Evolutionary conservation across 1,139 yeast genomes (phyloP).

Genomic region (Lodderomyces pseudojiufengensis): DNA sequence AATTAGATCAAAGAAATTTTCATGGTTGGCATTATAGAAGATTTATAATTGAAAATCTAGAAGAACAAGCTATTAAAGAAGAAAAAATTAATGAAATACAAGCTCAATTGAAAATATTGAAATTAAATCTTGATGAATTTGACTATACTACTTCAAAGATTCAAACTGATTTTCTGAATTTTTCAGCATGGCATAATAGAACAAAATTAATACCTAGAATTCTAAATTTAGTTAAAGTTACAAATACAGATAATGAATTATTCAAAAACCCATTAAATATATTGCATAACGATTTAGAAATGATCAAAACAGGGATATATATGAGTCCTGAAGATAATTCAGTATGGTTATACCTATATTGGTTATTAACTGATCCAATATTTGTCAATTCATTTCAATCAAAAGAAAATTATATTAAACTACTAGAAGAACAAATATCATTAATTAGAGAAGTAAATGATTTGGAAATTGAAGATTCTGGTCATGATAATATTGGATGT

Average conservation of each 20-base stretch:
- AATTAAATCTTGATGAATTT: slow-evolving; percentile 51
- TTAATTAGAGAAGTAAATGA: slow-evolving; percentile 54
- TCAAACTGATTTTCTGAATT: slow-evolving; percentile 81
- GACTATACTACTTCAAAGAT: slow-evolving; percentile 76
- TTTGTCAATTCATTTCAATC: slow-evolving; percentile 33
- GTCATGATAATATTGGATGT: slow-evolving; percentile 66
- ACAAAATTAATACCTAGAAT: slow-evolving; percentile 62
- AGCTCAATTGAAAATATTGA: slow-evolving; percentile 16
- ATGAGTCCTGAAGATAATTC: slow-evolving; percentile 95
- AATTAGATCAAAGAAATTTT: slow-evolving; percentile 75
- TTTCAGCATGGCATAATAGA: slow-evolving; percentile 95
- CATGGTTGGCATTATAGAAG: slow-evolving; percentile 97
- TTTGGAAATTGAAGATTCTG: slow-evolving; percentile 54
- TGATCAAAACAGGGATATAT: slow-evolving; percentile 79
- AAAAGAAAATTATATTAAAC: slow-evolving; percentile 19
- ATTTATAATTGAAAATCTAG: slow-evolving; percentile 55
- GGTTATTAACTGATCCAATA: slow-evolving; percentile 65
- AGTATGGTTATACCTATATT: slow-evolving; percentile 82
- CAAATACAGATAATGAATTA: slow-evolving; percentile 18
- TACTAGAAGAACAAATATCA: slow-evolving; percentile 37
- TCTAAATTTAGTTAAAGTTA: slow-evolving; percentile 21
- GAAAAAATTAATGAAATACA: slow-evolving; percentile 8
- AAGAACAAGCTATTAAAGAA: slow-evolving; percentile 17
- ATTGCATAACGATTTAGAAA: slow-evolving; percentile 56
- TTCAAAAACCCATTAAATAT: slow-evolving; percentile 31